phyloP scores from a whole-genome alignment of 352 stramenopile genomes.

The Globisporangium uncinulatum region DNA sequence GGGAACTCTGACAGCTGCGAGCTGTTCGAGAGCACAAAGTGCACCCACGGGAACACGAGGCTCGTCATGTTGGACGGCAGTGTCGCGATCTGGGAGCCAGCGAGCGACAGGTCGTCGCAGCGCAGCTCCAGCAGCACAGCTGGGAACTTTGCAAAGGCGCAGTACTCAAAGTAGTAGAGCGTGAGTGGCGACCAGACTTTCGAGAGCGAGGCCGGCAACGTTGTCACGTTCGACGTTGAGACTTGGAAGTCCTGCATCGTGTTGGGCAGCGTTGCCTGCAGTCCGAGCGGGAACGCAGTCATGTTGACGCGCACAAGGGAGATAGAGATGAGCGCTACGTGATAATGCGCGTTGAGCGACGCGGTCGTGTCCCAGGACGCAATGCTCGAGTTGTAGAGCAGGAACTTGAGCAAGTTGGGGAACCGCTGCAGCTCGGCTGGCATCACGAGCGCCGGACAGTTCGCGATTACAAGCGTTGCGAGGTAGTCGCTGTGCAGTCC shows the following conservation, averaged over 20 bases:
- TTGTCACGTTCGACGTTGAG: conserved; percentile 11
- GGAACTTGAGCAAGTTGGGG: conserved; percentile 23
- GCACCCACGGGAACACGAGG: conserved; percentile 14
- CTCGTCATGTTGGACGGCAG: conserved; percentile 21
- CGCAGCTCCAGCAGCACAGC: conserved; percentile 10
- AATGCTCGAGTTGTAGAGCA: conserved; percentile 34
- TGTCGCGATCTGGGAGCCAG: conserved; percentile 9
- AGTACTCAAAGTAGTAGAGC: conserved; percentile 16
- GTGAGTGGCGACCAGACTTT: conserved; percentile 10
- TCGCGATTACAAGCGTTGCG: conserved; percentile 24
- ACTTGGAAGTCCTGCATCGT: conserved; percentile 13
- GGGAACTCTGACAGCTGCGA: conserved; percentile 10
- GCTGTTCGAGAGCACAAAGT: conserved; percentile 14
- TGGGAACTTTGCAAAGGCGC: conserved; percentile 12
- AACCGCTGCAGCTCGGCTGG: conserved; percentile 21
- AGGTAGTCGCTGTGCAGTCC: conserved; percentile 17
- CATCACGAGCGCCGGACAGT: conserved; percentile 25
- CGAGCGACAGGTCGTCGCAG: conserved; percentile 17
- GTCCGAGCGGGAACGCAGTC: conserved; percentile 11
- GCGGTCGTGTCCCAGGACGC: conserved; percentile 15
- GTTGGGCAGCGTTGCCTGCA: conserved; percentile 8
- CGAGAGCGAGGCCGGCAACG: conserved; percentile 4
- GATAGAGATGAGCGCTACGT: conserved; percentile 13
- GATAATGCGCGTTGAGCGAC: conserved; percentile 18
- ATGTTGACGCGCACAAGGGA: conserved; percentile 15